A percentile compares a stretch with the other conserved stretches of the same genome.
Conservation (phyloP, 2,329 filamentous ascomycete species). For the Leptographium galeiforme region DNA sequence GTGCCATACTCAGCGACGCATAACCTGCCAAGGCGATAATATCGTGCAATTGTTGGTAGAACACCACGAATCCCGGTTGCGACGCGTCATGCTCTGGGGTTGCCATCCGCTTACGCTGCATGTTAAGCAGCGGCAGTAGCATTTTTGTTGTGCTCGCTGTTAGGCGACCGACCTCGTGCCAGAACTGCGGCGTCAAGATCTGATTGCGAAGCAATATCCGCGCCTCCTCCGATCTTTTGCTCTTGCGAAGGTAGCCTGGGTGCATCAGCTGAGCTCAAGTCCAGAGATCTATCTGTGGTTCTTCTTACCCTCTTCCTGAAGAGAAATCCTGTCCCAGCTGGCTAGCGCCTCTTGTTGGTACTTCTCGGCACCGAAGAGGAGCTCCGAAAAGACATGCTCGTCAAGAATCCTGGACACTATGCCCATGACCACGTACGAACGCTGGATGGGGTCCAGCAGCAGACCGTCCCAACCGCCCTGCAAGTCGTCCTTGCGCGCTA, state of each 20-base stretch:
- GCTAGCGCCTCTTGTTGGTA: conserved; percentile 16
- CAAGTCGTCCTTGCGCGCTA: conserved; percentile 22
- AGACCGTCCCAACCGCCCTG: conserved; percentile 22
- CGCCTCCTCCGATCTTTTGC: conserved; percentile 17
- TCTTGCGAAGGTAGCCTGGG: conserved; percentile 23
- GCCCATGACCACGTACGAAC: conserved; percentile 22
- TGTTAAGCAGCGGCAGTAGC: conserved; percentile 22
- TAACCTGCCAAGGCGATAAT: conserved; percentile 19
- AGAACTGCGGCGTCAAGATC: conserved; percentile 21
- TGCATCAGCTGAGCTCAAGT: background rate
- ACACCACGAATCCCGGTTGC: conserved; percentile 9
- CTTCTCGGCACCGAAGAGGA: conserved; percentile 25
- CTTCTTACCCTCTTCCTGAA: conserved; percentile 20
- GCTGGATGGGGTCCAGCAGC: conserved; percentile 15
- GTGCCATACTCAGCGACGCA: conserved; percentile 17
- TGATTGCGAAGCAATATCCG: conserved; percentile 13
- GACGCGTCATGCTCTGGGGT: background rate
- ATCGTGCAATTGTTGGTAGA: conserved; percentile 20
- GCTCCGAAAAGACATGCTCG: conserved; percentile 22
- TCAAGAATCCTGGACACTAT: conserved; percentile 25
- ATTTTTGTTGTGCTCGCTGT: conserved; percentile 19
- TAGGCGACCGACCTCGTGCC: conserved; percentile 22
- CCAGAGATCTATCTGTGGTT: background rate
- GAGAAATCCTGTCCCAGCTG: conserved; percentile 17
- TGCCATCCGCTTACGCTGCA: conserved; percentile 12